phyloP scores from a whole-genome alignment of 495 filamentous ascomycete genomes.

The Lepidopterella palustris region DNA sequence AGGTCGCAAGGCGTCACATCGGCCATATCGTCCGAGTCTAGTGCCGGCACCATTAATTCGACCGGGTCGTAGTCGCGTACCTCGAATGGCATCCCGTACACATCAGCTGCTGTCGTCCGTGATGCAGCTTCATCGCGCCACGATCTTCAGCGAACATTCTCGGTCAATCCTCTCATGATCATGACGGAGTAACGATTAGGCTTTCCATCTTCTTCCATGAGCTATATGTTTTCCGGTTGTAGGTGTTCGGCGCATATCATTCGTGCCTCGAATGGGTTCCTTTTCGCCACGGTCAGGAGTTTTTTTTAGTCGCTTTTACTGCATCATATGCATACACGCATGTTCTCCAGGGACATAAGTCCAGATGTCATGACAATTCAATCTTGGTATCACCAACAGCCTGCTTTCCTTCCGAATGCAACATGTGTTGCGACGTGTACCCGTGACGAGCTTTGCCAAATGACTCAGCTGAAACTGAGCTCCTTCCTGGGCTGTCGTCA shows the following conservation, averaged over 20 bases:
- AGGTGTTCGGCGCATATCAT: background rate
- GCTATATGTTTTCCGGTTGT: background rate
- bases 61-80: background rate
- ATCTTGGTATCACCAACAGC: too few relatives aligned
- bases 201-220: background rate
- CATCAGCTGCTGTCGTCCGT: background rate
- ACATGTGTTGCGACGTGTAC: too few relatives aligned
- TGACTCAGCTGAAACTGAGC: too few relatives aligned
- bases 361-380: too few relatives aligned
- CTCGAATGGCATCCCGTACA: background rate
- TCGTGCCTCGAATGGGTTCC: background rate
- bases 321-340: too few relatives aligned
- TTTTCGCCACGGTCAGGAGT: too few relatives aligned
- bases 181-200: background rate
- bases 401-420: too few relatives aligned
- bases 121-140: background rate
- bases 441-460: too few relatives aligned
- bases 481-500: too few relatives aligned
- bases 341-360: too few relatives aligned
- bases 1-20: conserved; percentile 4
- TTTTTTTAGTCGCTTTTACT: too few relatives aligned
- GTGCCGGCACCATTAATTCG: background rate
- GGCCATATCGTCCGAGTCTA: background rate
- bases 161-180: background rate
- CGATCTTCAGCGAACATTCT: background rate